phyloP scores from a whole-genome alignment of 257 asterid genomes.

The Pogostemon cablin region DNA sequence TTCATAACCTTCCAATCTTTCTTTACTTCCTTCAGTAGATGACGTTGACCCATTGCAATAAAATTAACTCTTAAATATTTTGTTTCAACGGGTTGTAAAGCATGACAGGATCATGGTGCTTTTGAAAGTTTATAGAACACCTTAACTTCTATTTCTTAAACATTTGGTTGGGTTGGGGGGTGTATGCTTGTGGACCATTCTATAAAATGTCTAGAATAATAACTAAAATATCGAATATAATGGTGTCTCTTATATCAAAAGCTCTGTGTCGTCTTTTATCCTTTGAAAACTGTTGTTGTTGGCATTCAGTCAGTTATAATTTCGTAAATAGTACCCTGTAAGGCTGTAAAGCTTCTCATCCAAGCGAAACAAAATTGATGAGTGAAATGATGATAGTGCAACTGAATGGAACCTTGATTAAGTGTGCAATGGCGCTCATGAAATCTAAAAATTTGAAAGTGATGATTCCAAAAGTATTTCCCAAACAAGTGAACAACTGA shows the following conservation, averaged over 20 bases:
- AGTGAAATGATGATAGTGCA: neutral
- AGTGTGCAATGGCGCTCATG: neutral
- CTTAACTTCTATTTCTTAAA: neutral
- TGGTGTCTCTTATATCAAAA: too few relatives aligned
- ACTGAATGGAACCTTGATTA: neutral
- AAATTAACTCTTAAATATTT: too few relatives aligned
- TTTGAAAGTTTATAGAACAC: neutral
- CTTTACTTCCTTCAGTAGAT: neutral
- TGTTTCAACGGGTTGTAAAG: too few relatives aligned
- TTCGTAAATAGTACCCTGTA: neutral
- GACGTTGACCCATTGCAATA: too few relatives aligned
- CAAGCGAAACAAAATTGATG: neutral
- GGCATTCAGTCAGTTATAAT: neutral
- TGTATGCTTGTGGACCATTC: neutral
- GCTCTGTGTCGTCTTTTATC: neutral
- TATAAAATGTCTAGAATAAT: neutral
- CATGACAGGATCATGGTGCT: neutral
- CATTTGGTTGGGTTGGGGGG: neutral
- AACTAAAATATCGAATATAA: too few relatives aligned
- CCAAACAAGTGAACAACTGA: too few relatives aligned
- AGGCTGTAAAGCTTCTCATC: neutral
- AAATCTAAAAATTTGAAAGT: neutral
- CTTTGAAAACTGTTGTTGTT: neutral
- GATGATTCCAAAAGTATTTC: too few relatives aligned
- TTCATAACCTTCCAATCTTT: neutral